A percentile compares a stretch with the other conserved stretches of the same genome.
Conservation (phyloP, 768 basidiomycete genomes). For the Podaxis sp. region DNA sequence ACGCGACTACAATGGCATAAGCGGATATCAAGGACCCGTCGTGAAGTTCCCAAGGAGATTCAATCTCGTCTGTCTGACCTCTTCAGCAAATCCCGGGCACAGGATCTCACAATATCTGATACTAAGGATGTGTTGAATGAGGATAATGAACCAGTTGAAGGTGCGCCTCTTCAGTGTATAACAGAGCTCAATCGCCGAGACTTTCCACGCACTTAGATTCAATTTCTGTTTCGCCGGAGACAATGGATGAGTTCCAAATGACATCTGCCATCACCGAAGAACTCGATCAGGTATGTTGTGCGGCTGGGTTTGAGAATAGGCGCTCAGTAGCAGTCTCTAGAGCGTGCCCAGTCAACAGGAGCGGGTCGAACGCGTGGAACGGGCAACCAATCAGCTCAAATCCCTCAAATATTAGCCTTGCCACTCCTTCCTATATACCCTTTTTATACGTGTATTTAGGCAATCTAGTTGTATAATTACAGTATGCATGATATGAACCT, state of each 20-base stretch:
- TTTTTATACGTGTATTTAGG: neutral
- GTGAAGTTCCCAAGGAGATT: conserved; percentile 58
- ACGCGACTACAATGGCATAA: conserved; percentile 76
- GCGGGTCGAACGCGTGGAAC: conserved; percentile 9
- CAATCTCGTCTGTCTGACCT: conserved; percentile 33
- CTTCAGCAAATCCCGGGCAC: conserved; percentile 29
- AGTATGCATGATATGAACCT: neutral
- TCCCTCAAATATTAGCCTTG: conserved; percentile 6
- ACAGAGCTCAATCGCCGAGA: neutral
- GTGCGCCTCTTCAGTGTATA: conserved; percentile 17
- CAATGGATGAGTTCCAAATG: conserved; percentile 14
- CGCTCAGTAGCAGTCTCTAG: neutral
- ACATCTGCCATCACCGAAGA: conserved; percentile 19
- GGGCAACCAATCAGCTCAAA: conserved; percentile 10
- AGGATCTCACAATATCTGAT: conserved; percentile 25
- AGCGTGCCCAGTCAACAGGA: conserved; percentile 12
- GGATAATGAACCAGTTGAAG: conserved; percentile 21
- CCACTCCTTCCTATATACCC: neutral
- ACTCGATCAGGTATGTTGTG: conserved; percentile 16
- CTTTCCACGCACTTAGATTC: neutral
- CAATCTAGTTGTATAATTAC: neutral
- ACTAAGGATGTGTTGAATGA: conserved; percentile 22
- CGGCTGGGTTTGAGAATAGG: neutral
- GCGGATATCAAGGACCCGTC: conserved; percentile 65
- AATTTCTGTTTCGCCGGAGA: conserved; percentile 2